These are phyloP conservation scores for Metarhizium anisopliae DNA, from an alignment of 2,329 filamentous ascomycete species.

Conservation along the genomic window DNA sequence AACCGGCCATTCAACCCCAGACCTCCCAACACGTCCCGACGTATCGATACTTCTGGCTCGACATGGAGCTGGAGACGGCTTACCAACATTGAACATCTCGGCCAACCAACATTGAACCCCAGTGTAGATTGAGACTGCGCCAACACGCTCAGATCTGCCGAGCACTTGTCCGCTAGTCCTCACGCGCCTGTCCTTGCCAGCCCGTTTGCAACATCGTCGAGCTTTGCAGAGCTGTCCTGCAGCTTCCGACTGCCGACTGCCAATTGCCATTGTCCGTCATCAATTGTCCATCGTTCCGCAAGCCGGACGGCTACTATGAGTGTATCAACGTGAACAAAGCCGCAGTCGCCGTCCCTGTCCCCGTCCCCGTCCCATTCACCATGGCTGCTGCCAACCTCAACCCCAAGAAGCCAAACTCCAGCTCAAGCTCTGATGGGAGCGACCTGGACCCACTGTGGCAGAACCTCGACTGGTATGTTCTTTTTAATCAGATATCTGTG, in stretches of 20 bases:
- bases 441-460: slow-evolving; percentile 59
- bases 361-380: slow-evolving; percentile 12
- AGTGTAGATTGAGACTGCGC: not conserved
- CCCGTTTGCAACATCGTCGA: not conserved
- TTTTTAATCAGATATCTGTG: not conserved
- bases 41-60: not conserved
- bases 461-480: slow-evolving; percentile 62
- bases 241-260: slow-evolving; percentile 1
- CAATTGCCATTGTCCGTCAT: too few relatives aligned
- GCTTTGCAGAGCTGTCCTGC: not conserved
- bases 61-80: not conserved
- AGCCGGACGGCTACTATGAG: slow-evolving; percentile 6
- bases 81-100: not conserved
- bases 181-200: not conserved
- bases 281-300: not conserved
- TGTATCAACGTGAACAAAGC: slow-evolving; percentile 15
- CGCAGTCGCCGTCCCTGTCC: slow-evolving; percentile 11
- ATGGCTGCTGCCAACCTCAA: slow-evolving; percentile 18
- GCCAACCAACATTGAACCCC: not conserved
- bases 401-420: slow-evolving; percentile 15
- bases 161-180: not conserved
- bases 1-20: not conserved
- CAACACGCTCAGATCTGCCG: not conserved
- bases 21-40: not conserved
- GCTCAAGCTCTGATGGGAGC: slow-evolving; percentile 10